These are phyloP conservation scores for Kwoniella mangroviensis DNA, from an alignment of 768 basidiomycete species.

Conservation along the genomic window DNA sequence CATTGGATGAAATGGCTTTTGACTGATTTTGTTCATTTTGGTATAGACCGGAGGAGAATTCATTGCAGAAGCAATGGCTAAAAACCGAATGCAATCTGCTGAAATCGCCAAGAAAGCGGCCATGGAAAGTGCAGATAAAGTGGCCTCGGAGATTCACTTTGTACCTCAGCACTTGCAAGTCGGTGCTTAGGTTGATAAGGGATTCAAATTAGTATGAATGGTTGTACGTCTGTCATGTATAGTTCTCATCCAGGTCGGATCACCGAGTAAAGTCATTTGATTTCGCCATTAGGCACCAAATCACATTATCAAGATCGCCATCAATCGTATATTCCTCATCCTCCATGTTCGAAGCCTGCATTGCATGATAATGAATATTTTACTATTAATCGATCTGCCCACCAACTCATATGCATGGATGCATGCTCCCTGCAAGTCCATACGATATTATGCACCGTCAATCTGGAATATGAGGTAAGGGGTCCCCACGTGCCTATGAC, in stretches of 20 bases:
- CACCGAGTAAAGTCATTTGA: no score
- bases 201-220: no score
- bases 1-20: neutral
- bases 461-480: neutral
- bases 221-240: no score
- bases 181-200: neutral
- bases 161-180: slow-evolving; percentile 30
- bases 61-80: slow-evolving; percentile 49
- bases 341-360: no score
- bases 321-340: no score
- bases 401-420: no score
- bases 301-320: no score
- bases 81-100: slow-evolving; percentile 38
- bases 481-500: neutral
- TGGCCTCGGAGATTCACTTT: slow-evolving; percentile 28
- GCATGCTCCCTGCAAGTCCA: no score
- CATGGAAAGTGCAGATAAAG: slow-evolving; percentile 12
- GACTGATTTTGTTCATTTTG: neutral
- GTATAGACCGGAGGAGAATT: slow-evolving; percentile 46
- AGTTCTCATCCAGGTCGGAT: no score
- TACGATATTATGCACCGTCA: neutral
- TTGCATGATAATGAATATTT: no score
- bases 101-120: slow-evolving; percentile 33
- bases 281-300: no score
- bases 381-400: no score